Evolutionary conservation across 2,329 filamentous ascomycete species (phyloP), one percentile per base, ranked within the genome.

Genomic region (Aureobasidium vineae): DNA sequence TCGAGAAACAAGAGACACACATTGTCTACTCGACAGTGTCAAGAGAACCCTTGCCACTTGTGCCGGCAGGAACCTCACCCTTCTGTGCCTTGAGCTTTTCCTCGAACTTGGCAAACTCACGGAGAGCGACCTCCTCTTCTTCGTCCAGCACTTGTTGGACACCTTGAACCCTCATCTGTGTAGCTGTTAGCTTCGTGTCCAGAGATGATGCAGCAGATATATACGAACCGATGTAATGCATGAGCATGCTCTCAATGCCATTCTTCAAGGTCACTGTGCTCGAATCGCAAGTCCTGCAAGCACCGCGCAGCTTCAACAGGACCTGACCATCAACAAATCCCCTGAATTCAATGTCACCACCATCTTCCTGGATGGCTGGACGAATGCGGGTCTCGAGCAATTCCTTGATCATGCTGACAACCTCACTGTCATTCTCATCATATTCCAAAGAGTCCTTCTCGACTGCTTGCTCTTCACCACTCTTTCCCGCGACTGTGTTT

Each of bases 351-450:
- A 99, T 98, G 76, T 99, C 95, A 53, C 95, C 95, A 56, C 95
- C 95, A 72, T 99, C 95, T 77, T 98, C 95, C 77, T 98, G 95
- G 69, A 99, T 99, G 0, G 94, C 91, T 0, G 95, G 95, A 50
- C 95, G 85, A 74, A 99, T 97, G 69, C 95, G 85, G 31, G 95
- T 99, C 79, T 99, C 95, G 41, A 99, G 83, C 38, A 99, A 82
- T 80, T 99, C 95, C 81, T 98, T 97, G 80, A 99, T 98, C 95
- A 98, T 98, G 67, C 92, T 90, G 10, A 99, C 90, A 13, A 97
- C 91, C 79, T 99, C 95, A 71, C 88, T 89, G 76, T 99, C 95
- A 69, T 96, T 89, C 75, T 97, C 92, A 72, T 94, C 88, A 77
- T 94, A 97, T 26, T 86, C 86, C 61, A 97, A 81, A 68, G 86